These are phyloP conservation scores for Talaromyces trachyspermus DNA, from an alignment of 495 filamentous ascomycete species.

Conservation along the genomic window DNA sequence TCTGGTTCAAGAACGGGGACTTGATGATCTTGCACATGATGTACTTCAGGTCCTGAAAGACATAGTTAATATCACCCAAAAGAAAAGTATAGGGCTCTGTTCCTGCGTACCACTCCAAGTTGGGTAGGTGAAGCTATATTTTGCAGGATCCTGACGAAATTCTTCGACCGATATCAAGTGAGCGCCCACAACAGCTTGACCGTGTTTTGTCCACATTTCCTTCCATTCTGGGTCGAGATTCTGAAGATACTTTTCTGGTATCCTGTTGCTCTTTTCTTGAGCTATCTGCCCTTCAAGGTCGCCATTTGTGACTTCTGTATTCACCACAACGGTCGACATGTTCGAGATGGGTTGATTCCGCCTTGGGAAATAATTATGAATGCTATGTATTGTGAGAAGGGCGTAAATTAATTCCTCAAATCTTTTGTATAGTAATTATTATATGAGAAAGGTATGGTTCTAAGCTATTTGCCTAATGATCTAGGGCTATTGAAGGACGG, in stretches of 20 bases:
- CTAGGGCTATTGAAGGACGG: no score
- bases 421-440: not conserved
- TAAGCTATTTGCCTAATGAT: no score
- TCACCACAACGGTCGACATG: not conserved
- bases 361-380: no score
- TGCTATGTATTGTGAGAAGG: no score
- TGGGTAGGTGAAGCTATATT: slow-evolving; percentile 27
- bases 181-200: slow-evolving; percentile 12
- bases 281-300: not conserved
- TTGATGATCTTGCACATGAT: slow-evolving; percentile 22
- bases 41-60: slow-evolving; percentile 20
- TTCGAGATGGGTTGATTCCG: not conserved
- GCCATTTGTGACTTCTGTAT: not conserved
- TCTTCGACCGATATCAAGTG: slow-evolving; percentile 25
- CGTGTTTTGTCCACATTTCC: slow-evolving; percentile 13
- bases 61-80: not conserved
- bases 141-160: slow-evolving; percentile 26
- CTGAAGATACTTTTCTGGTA: slow-evolving; percentile 12
- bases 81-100: not conserved
- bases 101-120: slow-evolving; percentile 21
- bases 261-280: not conserved
- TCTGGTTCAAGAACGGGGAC: slow-evolving; percentile 24
- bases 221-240: slow-evolving; percentile 16
- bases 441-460: not conserved
- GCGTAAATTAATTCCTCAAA: no score